These are phyloP conservation scores for Verticillium nonalfalfae DNA, from an alignment of 2,329 filamentous ascomycete species.

Conservation along the genomic window DNA sequence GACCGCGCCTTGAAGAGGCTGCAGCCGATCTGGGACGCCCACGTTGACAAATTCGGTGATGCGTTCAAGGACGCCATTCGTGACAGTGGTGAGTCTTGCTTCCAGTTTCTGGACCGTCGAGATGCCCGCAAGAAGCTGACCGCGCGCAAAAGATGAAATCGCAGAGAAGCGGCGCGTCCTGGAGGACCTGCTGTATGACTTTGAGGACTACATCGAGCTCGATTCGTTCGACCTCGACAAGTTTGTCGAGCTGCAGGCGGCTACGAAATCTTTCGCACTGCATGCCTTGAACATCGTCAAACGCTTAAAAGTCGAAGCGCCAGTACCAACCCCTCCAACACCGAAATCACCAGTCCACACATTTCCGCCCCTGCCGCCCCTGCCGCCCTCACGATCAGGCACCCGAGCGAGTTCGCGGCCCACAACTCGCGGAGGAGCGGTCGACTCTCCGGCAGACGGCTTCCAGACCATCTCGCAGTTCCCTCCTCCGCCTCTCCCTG, in stretches of 20 bases:
- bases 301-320: slow-evolving; percentile 12
- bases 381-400: background rate
- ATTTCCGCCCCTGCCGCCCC: background rate
- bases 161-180: slow-evolving; percentile 21
- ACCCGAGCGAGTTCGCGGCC: background rate
- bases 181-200: slow-evolving; percentile 35
- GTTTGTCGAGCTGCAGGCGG: slow-evolving; percentile 29
- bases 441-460: background rate
- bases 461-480: background rate
- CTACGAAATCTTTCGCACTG: slow-evolving; percentile 32
- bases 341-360: background rate
- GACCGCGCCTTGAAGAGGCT: slow-evolving; percentile 28
- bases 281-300: slow-evolving; percentile 28
- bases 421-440: background rate
- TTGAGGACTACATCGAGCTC: slow-evolving; percentile 33
- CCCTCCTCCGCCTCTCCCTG: background rate
- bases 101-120: background rate
- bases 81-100: slow-evolving; percentile 22
- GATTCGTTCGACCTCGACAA: slow-evolving; percentile 27
- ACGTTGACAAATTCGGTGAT: slow-evolving; percentile 27
- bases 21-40: slow-evolving; percentile 28
- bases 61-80: slow-evolving; percentile 26
- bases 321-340: background rate
- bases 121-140: background rate
- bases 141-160: slow-evolving; percentile 16